Evolutionary conservation across 768 basidiomycete genomes (phyloP), one percentile per base, ranked within the genome.

Genomic region (Russula sp.): DNA sequence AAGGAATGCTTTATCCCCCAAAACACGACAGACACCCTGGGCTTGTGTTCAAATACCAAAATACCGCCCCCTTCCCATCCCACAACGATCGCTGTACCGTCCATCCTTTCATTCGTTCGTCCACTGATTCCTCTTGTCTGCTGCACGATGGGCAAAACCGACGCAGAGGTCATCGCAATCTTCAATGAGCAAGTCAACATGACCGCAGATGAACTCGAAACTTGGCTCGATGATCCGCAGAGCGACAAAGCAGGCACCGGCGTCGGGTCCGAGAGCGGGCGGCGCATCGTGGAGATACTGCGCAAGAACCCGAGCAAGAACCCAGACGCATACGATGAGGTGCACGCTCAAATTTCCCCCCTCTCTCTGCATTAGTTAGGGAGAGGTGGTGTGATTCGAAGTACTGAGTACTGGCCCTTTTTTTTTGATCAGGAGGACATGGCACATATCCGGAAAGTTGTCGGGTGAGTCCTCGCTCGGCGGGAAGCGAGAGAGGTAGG

Each of bases 101-200:
- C n/a, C n/a, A n/a, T n/a, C n/a, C n/a, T n/a, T n/a, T n/a, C n/a
- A n/a, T n/a, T n/a, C 16, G 20, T 56, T 32, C 55, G 1, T 38
- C 29, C 32, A 10, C 10, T 3, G 29, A 7, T 35, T n/a, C 41
- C 22, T 35, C 43, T 32, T 39, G 18, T 36, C 22, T 42, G 7
- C 7, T n/a, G 36, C 45, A 51, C 55, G 20, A 73, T 70, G 70
- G 67, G 68, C 34, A 71, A 72, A 49, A 65, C 69, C 10, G 69
- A 69, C 50, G 68, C 69, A 25, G 72, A 73, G 20, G 65, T 70
- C 34, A 69, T 74, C 64, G 55, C 55, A 7, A 49, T 70, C 65
- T 74, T 73, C 68, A 68, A 73, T 64, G 59, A 70, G 43, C 68
- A 68, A 50, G 70, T 71, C 51, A 73, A 73, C 62, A 73, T 74